A percentile compares a stretch with the other conserved stretches of the same genome.
Evolutionary conservation across 164 flowering plant species (phyloP).

Genomic region (Magnolia officinalis): DNA sequence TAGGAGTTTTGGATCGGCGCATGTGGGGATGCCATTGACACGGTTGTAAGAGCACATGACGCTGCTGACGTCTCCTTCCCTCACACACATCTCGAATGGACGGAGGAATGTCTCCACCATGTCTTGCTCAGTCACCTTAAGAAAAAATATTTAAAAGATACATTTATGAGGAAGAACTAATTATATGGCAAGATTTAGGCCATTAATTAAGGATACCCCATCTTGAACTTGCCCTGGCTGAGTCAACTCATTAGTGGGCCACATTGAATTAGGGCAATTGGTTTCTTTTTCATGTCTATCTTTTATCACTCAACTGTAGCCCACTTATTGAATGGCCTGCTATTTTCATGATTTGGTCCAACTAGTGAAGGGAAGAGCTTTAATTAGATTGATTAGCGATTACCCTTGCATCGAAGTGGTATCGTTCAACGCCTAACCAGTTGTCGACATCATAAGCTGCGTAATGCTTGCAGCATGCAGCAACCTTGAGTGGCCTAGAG

Average conservation of each 20-base stretch:
- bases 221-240: too few species aligned
- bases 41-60: constrained; percentile 77
- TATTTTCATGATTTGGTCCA: too few species aligned
- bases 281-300: too few species aligned
- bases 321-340: too few species aligned
- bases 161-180: not conserved
- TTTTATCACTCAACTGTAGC: too few species aligned
- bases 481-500: constrained; percentile 52
- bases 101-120: constrained; percentile 13
- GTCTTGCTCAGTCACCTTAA: constrained; percentile 4
- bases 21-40: constrained; percentile 66
- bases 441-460: constrained; percentile 81
- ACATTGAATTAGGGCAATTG: too few species aligned
- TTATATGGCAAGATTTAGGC: too few species aligned
- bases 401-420: constrained; percentile 75
- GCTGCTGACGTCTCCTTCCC: constrained; percentile 59
- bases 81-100: constrained; percentile 62
- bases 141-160: not conserved
- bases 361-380: not conserved
- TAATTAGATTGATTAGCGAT: not conserved
- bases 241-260: too few species aligned
- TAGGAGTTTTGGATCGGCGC: constrained; percentile 58
- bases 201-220: too few species aligned
- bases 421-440: constrained; percentile 66
- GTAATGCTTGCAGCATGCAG: constrained; percentile 80